phyloP scores from a whole-genome alignment of 139 green algal species.

The Chlamydomonas applanata region DNA sequence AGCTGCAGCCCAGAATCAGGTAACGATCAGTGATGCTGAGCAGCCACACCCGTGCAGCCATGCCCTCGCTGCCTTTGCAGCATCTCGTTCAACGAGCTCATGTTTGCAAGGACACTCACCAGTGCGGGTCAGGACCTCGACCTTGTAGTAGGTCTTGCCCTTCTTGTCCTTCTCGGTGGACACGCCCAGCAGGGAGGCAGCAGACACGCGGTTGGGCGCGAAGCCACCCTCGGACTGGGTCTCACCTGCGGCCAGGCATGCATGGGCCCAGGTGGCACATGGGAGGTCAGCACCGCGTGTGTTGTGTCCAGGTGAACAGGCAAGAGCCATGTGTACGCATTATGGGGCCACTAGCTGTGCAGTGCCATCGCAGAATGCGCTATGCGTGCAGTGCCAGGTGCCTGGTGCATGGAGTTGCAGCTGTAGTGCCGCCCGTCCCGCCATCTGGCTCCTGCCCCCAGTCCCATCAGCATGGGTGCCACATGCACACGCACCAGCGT shows the following conservation, averaged over 20 bases:
- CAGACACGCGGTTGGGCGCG: conserved; percentile 74
- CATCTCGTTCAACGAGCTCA: background rate
- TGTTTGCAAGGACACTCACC: conserved; percentile 27
- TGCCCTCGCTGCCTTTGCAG: background rate
- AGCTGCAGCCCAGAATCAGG: too few species aligned
- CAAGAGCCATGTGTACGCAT: background rate
- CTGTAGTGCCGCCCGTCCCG: too few species aligned
- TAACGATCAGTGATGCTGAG: background rate
- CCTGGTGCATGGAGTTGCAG: background rate
- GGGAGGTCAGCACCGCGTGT: too few species aligned
- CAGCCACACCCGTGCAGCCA: background rate
- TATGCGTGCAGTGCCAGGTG: background rate
- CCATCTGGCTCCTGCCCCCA: too few species aligned
- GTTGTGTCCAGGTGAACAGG: too few species aligned
- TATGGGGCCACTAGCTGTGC: background rate
- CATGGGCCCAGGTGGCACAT: too few species aligned
- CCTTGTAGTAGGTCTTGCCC: conserved; percentile 97
- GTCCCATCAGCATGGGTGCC: too few species aligned
- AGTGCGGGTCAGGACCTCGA: conserved; percentile 77
- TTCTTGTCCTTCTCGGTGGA: conserved; percentile 80
- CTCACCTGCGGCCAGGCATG: conserved; percentile 41
- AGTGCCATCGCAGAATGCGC: background rate
- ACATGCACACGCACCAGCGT: background rate
- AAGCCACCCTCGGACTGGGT: conserved; percentile 96
- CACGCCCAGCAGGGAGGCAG: conserved; percentile 83